Evolutionary conservation across 2,329 filamentous ascomycete species (phyloP), one percentile per base, ranked within the genome.

Genomic region (Leptographium galeiforme): DNA sequence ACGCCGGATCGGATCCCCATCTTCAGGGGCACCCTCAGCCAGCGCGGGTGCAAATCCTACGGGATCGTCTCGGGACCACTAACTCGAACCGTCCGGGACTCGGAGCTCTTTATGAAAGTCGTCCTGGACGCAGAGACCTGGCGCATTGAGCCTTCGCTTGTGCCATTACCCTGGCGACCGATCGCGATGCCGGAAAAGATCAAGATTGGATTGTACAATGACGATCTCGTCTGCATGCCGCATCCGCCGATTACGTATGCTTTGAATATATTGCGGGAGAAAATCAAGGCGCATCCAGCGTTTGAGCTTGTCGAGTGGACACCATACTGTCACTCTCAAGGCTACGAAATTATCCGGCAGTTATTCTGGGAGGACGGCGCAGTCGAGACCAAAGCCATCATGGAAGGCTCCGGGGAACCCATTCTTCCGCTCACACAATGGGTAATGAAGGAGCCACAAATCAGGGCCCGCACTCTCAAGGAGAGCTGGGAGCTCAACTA

Each of bases 401-500:
- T 48, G 46, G 46, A 36, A n/a, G 8, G 30, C 33, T 48, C 32
- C 4, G 46, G 46, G 3, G 46, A 48, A 32, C 46, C 46, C 16
- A 36, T 48, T 8, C 46, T 48, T 18, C 32, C 46, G 8, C 46
- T 48, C 7, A 48, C 46, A 11, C 30, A 36, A 4, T 48, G 46
- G 46, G 46, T 48, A 13, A 34, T 48, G 46, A 48, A 48, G 46
- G 30, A 34, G 33, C 46, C 46, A 16, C 46, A 48, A 13, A 36
- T 19, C 32, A 16, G 14, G n/a, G 46, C 46, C 2, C 46, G 32
- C 8, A 48, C 46, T 32, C 46, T 48, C 8, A 36, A 36, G 46
- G 46, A 48, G 46, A 48, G 46, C 46, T 48, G 46, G 46, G 46
- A 48, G 46, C 46, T 48, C 46, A 48, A 38, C 46, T 36, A 48